Evolutionary conservation across 179 eudicot genomes (phyloP).

Genomic region (Pouteria campechiana): DNA sequence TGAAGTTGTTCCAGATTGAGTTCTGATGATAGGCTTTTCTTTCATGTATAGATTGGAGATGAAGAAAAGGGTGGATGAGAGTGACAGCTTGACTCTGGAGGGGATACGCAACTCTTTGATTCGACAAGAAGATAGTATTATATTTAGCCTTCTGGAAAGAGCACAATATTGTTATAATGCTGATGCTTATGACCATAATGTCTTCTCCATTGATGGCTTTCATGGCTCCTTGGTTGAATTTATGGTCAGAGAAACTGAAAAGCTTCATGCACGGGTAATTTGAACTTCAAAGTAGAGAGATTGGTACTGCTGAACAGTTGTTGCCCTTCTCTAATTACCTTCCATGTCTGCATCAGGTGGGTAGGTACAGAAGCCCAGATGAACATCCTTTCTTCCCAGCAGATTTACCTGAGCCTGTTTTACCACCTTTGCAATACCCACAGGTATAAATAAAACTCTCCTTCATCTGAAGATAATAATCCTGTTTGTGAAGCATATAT

Average conservation of each 20-base stretch:
- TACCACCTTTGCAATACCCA: conserved; percentile 83
- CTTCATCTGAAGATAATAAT: too few species aligned
- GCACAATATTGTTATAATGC: conserved; percentile 81
- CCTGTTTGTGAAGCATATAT: too few species aligned
- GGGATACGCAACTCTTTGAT: conserved; percentile 74
- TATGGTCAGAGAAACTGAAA: conserved; percentile 85
- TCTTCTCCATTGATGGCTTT: conserved; percentile 58
- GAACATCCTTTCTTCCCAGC: conserved; percentile 91
- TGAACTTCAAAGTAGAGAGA: background rate
- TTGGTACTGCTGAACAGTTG: background rate
- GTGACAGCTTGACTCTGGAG: conserved; percentile 66
- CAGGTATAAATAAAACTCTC: conserved; percentile 51
- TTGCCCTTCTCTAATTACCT: conserved; percentile 5
- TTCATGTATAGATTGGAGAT: conserved; percentile 13
- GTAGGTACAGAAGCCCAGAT: conserved; percentile 83
- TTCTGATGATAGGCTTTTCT: too few species aligned
- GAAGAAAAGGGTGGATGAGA: conserved; percentile 63
- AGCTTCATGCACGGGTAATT: conserved; percentile 72
- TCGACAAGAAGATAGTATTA: conserved; percentile 94
- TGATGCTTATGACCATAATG: conserved; percentile 68
- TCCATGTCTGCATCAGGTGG: conserved; percentile 36
- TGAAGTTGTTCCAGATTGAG: too few species aligned
- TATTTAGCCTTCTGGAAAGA: conserved; percentile 81
- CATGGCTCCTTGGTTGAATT: conserved; percentile 68
- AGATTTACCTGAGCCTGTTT: conserved; percentile 55